Percentiles rank a stretch among this genome's conserved stretches.
Conservation (phyloP, 2,329 filamentous ascomycete species). For the Diaporthe caulivora region DNA sequence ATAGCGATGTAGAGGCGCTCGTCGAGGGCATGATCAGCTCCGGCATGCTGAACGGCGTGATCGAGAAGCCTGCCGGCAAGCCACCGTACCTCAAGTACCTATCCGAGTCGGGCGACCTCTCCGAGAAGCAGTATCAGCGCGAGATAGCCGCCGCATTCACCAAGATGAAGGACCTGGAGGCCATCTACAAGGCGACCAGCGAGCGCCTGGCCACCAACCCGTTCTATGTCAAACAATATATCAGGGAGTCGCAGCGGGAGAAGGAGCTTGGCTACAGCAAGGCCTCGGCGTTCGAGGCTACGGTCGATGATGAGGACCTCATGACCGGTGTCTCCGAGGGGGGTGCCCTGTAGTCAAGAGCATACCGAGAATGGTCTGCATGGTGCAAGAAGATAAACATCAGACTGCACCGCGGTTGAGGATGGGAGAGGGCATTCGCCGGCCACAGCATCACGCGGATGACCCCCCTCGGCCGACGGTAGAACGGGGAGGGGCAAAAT, state of each 20-base stretch:
- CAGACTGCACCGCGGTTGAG: not conserved
- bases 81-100: constrained; percentile 66
- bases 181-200: constrained; percentile 64
- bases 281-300: constrained; percentile 57
- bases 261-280: constrained; percentile 53
- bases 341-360: constrained; percentile 23
- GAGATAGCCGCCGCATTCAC: constrained; percentile 57
- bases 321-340: constrained; percentile 60
- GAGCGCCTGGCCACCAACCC: constrained; percentile 67
- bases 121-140: constrained; percentile 64
- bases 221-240: constrained; percentile 65
- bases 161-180: constrained; percentile 59
- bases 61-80: constrained; percentile 59
- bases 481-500: no score
- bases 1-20: constrained; percentile 59
- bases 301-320: constrained; percentile 71
- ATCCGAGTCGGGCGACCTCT: constrained; percentile 54
- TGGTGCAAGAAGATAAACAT: no score
- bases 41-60: constrained; percentile 64
- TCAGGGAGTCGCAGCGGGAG: constrained; percentile 62
- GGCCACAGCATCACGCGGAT: not conserved
- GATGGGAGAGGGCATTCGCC: no score
- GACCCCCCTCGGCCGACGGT: not conserved
- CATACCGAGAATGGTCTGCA: not conserved
- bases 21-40: constrained; percentile 68